These are phyloP conservation scores for Malassezia yamatoensis DNA, from an alignment of 1,284 basidiomycete species.

Conservation along the genomic window DNA sequence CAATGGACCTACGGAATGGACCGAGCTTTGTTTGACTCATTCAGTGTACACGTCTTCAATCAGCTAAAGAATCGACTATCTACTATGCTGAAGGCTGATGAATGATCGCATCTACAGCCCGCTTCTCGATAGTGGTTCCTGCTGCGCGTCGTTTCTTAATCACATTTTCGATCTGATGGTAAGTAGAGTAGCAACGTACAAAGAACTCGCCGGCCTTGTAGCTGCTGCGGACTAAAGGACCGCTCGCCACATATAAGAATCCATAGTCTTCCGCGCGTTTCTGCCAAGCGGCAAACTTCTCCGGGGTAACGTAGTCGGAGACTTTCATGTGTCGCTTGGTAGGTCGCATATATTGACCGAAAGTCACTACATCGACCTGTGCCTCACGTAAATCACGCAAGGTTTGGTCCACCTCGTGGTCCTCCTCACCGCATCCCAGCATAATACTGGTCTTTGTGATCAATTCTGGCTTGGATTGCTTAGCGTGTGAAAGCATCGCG, in stretches of 20 bases:
- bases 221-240: constrained; percentile 85
- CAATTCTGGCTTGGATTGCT: constrained; percentile 58
- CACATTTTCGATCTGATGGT: constrained; percentile 35
- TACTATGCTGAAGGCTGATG: background rate
- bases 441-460: constrained; percentile 98
- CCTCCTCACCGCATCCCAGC: constrained; percentile 88
- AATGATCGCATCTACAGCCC: background rate
- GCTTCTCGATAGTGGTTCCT: constrained; percentile 12
- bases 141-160: constrained; percentile 24
- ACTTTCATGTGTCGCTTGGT: constrained; percentile 99
- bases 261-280: constrained; percentile 79
- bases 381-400: constrained; percentile 74
- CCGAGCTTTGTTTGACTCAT: constrained; percentile 15
- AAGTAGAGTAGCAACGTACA: constrained; percentile 13
- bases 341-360: constrained; percentile 99
- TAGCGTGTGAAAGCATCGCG: constrained; percentile 63
- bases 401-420: constrained; percentile 72
- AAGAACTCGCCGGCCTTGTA: constrained; percentile 66
- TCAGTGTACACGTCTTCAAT: background rate
- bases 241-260: constrained; percentile 93
- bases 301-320: constrained; percentile 82
- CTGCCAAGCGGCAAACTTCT: constrained; percentile 87
- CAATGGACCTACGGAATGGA: constrained; percentile 15
- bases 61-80: background rate
- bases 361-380: constrained; percentile 93